Conservation (phyloP, 768 basidiomycete species). For the Lepiota brunneoincarnata region DNA sequence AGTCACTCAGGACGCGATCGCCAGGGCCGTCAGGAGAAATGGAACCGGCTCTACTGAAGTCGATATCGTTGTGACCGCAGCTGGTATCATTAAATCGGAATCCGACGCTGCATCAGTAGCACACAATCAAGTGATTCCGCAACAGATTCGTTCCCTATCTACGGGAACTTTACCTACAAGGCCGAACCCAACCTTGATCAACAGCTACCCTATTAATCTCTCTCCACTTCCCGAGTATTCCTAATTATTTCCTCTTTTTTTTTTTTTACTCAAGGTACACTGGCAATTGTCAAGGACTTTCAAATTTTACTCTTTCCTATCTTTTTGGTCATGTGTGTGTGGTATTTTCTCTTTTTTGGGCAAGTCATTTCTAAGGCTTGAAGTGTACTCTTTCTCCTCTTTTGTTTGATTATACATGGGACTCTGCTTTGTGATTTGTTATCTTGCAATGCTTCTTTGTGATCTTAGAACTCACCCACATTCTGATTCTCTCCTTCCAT, state of each 20-base stretch:
- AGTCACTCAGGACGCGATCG: slow-evolving; percentile 65
- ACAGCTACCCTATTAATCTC: slow-evolving; percentile 29
- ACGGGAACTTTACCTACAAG: slow-evolving; percentile 19
- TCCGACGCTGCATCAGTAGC: slow-evolving; percentile 21
- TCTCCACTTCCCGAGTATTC: slow-evolving; percentile 41
- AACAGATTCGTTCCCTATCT: slow-evolving; percentile 19
- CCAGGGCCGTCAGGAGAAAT: slow-evolving; percentile 75
- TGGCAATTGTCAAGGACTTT: slow-evolving; percentile 23
- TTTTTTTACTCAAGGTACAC: slow-evolving; percentile 13
- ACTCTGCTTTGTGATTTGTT: slow-evolving; percentile 17
- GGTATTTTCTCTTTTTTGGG: slow-evolving; percentile 17
- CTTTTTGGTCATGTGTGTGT: slow-evolving; percentile 20
- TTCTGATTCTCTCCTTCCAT: slow-evolving; percentile 13
- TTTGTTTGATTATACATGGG: slow-evolving; percentile 19
- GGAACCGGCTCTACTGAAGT: slow-evolving; percentile 74
- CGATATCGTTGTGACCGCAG: slow-evolving; percentile 76
- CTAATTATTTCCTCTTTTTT: slow-evolving; percentile 17
- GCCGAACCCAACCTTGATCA: slow-evolving; percentile 18
- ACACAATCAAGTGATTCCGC: slow-evolving; percentile 13
- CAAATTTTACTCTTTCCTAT: slow-evolving; percentile 16
- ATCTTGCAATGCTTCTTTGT: slow-evolving; percentile 9
- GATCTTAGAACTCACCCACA: slow-evolving; percentile 9
- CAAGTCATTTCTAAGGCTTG: neutral
- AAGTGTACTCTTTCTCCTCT: slow-evolving; percentile 3
- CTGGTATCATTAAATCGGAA: slow-evolving; percentile 42